Percentiles rank a stretch among this genome's conserved stretches.
Conservation (phyloP, 176 grass and related monocot genomes). For the Rhynchospora tenuis region DNA sequence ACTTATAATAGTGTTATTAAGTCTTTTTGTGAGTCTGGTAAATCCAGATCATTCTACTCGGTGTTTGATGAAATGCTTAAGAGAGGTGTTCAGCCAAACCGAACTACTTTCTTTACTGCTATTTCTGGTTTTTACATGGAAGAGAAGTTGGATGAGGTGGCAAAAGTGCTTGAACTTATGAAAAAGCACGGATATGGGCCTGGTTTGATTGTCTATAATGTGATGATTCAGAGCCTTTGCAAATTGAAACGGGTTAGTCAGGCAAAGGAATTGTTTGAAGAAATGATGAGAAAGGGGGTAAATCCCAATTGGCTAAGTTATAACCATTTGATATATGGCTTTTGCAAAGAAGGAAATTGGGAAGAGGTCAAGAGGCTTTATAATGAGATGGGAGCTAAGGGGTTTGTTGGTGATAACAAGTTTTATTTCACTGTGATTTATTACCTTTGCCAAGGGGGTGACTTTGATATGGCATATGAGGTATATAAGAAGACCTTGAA, state of each 20-base stretch:
- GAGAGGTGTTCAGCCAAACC: slow-evolving; percentile 39
- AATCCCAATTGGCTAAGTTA: slow-evolving; percentile 71
- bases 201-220: slow-evolving; percentile 49
- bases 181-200: slow-evolving; percentile 51
- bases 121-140: slow-evolving; percentile 78
- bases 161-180: slow-evolving; percentile 73
- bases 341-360: slow-evolving; percentile 58
- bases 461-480: slow-evolving; percentile 57
- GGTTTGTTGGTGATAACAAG: slow-evolving; percentile 26
- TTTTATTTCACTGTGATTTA: slow-evolving; percentile 51
- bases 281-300: slow-evolving; percentile 52
- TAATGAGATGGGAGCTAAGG: slow-evolving; percentile 54
- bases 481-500: slow-evolving; percentile 47
- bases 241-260: slow-evolving; percentile 51
- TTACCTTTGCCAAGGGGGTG: slow-evolving; percentile 52
- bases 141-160: slow-evolving; percentile 63
- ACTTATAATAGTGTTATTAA: slow-evolving; percentile 76
- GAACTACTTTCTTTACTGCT: slow-evolving; percentile 53
- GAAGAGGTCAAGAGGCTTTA: slow-evolving; percentile 74
- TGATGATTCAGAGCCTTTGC: slow-evolving; percentile 70
- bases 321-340: slow-evolving; percentile 61
- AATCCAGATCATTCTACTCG: slow-evolving; percentile 72
- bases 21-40: slow-evolving; percentile 69
- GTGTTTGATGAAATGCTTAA: slow-evolving; percentile 78
- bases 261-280: slow-evolving; percentile 49